Evolutionary conservation across 495 filamentous ascomycete species (phyloP), one percentile per base, ranked within the genome.

Genomic region (Penicillium crystallinum): DNA sequence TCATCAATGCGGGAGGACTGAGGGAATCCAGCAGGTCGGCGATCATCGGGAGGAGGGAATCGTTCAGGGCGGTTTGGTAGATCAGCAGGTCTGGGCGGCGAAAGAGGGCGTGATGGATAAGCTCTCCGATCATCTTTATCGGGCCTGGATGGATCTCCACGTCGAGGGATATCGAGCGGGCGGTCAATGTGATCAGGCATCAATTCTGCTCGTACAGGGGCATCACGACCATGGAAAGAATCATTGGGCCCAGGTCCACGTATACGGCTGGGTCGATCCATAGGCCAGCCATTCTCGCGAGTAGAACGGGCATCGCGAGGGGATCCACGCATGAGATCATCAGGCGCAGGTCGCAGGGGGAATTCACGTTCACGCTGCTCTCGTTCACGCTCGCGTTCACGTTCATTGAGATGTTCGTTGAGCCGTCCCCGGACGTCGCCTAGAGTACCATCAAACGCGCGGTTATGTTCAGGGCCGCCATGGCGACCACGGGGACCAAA

Each of bases 271-370:
- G 63, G 37, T 12, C 72, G 68, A 46, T 73, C 72, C 39, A 48
- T 39, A 10, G 63, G 62, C 72, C 72, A 73, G 3, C 71, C 71
- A 11, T 54, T 49, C 10, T 73, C 71, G 18, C 69, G 62, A 27
- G 54, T 63, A 35, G 54, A 52, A 11, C 68, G 63, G 18, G 57
- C 57, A 8, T 75, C 73, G 21, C 71, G 69, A 14, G 65, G 44
- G n/a, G 63, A 62, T 1, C 66, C 66, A 35, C 67, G 73, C 63
- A 73, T 75, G 10, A 69, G 63, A n/a, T 77, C 73, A 14, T 77
- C 72, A 29, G 59, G 39, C 19, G 59, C 57, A 29, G 69, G 65
- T 51, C 70, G 59, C 18, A 58, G 45, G 15, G 60, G 52, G 41
- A 67, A 71, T 1, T 73, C 72, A 8, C 34, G 23, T 22, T 39